Conservation (phyloP, 306 rosid genomes). For the Psophocarpus tetragonolobus region DNA sequence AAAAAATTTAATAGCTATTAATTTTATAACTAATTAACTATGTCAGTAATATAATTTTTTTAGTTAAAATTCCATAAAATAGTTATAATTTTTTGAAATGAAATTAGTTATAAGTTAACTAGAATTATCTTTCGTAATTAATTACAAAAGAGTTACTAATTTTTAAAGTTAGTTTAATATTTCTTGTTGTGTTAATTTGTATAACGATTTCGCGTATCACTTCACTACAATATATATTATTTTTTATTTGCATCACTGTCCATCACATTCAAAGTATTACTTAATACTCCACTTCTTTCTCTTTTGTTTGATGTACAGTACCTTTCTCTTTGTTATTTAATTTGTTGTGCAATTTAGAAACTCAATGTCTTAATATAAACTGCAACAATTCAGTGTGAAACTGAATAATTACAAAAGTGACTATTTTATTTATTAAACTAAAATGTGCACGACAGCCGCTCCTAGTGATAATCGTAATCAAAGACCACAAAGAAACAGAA, state of each 20-base stretch:
- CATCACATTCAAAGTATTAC: not conserved
- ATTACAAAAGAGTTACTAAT: too few relatives aligned
- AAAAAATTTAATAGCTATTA: too few relatives aligned
- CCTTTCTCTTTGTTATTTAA: not conserved
- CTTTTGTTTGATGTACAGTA: not conserved
- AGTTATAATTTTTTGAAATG: too few relatives aligned
- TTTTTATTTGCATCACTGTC: not conserved
- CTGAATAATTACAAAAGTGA: not conserved
- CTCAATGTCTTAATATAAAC: not conserved
- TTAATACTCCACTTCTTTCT: not conserved
- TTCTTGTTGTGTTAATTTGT: too few relatives aligned
- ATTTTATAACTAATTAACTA: too few relatives aligned
- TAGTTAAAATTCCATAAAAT: too few relatives aligned
- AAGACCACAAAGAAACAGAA: not conserved
- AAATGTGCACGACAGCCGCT: not conserved
- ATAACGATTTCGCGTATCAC: not conserved
- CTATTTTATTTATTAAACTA: not conserved
- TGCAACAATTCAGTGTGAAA: not conserved
- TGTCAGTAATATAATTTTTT: too few relatives aligned
- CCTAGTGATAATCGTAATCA: not conserved
- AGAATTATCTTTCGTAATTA: too few relatives aligned
- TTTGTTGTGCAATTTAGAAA: not conserved
- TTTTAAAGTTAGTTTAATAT: too few relatives aligned
- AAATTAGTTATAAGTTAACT: too few relatives aligned
- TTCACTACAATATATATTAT: not conserved